Conservation (phyloP, 2,329 filamentous ascomycete species). For the Fusarium sp. region DNA sequence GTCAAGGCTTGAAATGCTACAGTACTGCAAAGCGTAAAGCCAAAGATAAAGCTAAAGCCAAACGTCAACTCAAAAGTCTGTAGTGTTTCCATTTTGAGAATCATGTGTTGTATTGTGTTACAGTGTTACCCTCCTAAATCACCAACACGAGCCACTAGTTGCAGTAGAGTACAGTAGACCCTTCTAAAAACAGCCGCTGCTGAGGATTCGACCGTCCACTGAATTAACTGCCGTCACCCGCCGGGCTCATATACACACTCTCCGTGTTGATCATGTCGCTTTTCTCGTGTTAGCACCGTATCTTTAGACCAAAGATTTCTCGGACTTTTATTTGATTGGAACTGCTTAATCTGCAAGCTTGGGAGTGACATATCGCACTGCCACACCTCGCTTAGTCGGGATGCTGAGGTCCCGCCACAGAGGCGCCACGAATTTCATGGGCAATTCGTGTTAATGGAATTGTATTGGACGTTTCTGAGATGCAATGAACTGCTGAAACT, state of each 20-base stretch:
- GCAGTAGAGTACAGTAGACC: neutral
- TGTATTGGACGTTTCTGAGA: constrained; percentile 3
- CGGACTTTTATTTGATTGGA: constrained; percentile 10
- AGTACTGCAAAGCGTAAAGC: constrained; percentile 2
- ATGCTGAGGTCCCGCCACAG: constrained; percentile 10
- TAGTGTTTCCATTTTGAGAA: constrained; percentile 33
- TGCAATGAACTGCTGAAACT: constrained; percentile 11
- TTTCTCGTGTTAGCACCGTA: constrained; percentile 25
- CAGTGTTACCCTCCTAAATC: constrained; percentile 1
- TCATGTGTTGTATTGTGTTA: constrained; percentile 1
- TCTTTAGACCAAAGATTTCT: constrained; percentile 8
- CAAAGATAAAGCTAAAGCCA: neutral
- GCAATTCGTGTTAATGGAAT: constrained; percentile 14
- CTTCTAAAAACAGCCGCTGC: constrained; percentile 7
- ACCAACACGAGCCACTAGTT: constrained; percentile 29
- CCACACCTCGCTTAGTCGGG: constrained; percentile 27
- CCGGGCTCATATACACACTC: constrained; percentile 28
- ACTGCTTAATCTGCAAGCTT: neutral
- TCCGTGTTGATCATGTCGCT: constrained; percentile 27
- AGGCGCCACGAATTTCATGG: constrained; percentile 16
- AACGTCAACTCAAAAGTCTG: constrained; percentile 15
- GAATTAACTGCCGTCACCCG: constrained; percentile 20
- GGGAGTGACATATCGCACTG: constrained; percentile 18
- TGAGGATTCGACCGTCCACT: constrained; percentile 14
- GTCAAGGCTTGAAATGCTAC: neutral